Conservation (phyloP, 345 rosid genomes). For the Sisymbrium irio region DNA sequence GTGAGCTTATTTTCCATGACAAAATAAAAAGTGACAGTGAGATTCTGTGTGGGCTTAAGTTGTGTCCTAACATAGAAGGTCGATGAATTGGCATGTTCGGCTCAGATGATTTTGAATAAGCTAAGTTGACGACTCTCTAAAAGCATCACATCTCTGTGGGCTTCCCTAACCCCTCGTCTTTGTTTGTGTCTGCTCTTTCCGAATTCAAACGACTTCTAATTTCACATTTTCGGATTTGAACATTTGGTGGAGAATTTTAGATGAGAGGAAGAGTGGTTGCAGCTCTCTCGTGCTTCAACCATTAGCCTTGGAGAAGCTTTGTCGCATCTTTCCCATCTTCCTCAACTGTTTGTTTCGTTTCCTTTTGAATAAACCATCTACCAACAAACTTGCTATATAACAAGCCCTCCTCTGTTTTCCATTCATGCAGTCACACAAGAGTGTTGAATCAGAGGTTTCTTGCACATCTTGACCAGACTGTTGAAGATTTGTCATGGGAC, state of each 20-base stretch:
- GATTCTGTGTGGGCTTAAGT: not conserved
- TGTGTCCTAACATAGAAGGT: too few relatives aligned
- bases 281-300: conserved; percentile 13
- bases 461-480: not conserved
- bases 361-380: not conserved
- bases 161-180: not conserved
- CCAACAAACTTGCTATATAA: conserved; percentile 8
- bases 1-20: not conserved
- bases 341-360: conserved; percentile 15
- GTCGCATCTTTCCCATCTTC: conserved; percentile 21
- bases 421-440: not conserved
- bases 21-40: not conserved
- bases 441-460: conserved; percentile 4
- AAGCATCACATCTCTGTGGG: not conserved
- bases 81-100: not conserved
- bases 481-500: conserved; percentile 29
- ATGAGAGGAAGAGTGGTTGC: conserved; percentile 27
- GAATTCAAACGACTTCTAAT: too few relatives aligned
- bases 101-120: not conserved
- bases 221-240: not conserved
- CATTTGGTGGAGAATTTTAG: conserved; percentile 26
- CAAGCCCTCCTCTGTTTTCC: not conserved
- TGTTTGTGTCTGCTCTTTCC: too few relatives aligned
- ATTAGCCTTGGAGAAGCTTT: not conserved
- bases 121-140: not conserved